A percentile compares a stretch with the other conserved stretches of the same genome.
phyloP scores from a whole-genome alignment of 2,329 filamentous ascomycete genomes.

The Ambrosiella cleistominuta region DNA sequence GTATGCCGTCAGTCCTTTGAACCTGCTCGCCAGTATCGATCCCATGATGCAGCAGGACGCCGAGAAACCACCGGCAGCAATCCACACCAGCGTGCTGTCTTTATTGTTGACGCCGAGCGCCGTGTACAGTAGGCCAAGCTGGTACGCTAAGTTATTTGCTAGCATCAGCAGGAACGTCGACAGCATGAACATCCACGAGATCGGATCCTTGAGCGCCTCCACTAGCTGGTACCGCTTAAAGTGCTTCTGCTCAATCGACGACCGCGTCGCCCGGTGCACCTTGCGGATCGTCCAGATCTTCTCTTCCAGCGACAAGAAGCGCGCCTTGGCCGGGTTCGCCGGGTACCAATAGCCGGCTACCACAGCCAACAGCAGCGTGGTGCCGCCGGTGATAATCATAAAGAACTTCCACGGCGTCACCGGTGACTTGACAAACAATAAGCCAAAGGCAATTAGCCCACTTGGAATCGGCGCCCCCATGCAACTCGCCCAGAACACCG shows the following conservation, averaged over 20 bases:
- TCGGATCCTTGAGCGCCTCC: constrained; percentile 18
- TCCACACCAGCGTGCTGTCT: constrained; percentile 22
- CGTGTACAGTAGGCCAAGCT: constrained; percentile 23
- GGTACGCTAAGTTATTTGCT: constrained; percentile 24
- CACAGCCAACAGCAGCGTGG: constrained; percentile 34
- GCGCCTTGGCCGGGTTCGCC: constrained; percentile 24
- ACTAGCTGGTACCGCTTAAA: constrained; percentile 20
- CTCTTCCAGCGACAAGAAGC: constrained; percentile 17
- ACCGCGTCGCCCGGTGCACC: constrained; percentile 13
- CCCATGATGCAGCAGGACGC: constrained; percentile 12
- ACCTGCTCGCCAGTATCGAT: constrained; percentile 13
- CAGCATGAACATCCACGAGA: constrained; percentile 20
- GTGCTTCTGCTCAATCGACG: constrained; percentile 21
- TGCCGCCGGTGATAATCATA: constrained; percentile 39
- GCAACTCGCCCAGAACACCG: constrained; percentile 17
- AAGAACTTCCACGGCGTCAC: constrained; percentile 38
- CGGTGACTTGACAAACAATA: constrained; percentile 14
- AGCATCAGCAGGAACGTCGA: constrained; percentile 21
- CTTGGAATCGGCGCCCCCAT: constrained; percentile 17
- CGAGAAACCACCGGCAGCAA: constrained; percentile 1
- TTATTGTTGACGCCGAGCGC: constrained; percentile 21
- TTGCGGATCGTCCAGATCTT: constrained; percentile 18
- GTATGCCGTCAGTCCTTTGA: constrained; percentile 14
- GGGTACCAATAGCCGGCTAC: constrained; percentile 39
- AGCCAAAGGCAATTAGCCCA: constrained; percentile 16